phyloP scores from a whole-genome alignment of 495 filamentous ascomycete genomes.

The Astrothelium macrocarpum region DNA sequence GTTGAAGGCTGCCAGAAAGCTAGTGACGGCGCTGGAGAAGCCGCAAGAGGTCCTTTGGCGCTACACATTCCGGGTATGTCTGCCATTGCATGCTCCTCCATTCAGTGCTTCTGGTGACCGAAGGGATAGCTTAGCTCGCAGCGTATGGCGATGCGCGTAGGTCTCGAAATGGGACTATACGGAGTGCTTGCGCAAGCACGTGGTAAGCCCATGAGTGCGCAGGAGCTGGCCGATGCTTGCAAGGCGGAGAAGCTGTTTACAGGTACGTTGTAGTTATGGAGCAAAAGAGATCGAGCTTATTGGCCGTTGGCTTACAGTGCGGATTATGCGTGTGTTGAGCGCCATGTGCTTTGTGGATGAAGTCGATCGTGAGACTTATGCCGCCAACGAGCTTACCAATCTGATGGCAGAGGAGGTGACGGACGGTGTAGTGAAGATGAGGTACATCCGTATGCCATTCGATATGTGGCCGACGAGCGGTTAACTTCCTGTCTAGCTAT shows the following conservation, averaged over 20 bases:
- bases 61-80: conserved; percentile 1
- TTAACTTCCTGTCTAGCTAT: background rate
- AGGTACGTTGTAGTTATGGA: background rate
- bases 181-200: background rate
- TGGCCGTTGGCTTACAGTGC: background rate
- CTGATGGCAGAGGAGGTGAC: background rate
- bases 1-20: background rate
- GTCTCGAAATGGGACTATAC: background rate
- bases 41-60: background rate
- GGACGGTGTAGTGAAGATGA: background rate
- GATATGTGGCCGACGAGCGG: background rate
- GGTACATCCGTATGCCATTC: background rate
- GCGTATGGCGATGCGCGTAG: background rate
- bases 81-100: conserved; percentile 1
- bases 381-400: conserved; percentile 8
- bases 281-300: background rate
- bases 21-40: background rate
- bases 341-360: conserved; percentile 6
- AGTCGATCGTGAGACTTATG: conserved; percentile 5
- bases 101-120: background rate
- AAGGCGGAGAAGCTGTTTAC: background rate
- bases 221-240: background rate
- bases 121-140: background rate
- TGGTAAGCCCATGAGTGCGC: background rate
- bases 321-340: conserved; percentile 9